Evolutionary conservation across 371 early-diverging fungal species (phyloP), one percentile per base, ranked within the genome.

Genomic region (Mortierella sp.): DNA sequence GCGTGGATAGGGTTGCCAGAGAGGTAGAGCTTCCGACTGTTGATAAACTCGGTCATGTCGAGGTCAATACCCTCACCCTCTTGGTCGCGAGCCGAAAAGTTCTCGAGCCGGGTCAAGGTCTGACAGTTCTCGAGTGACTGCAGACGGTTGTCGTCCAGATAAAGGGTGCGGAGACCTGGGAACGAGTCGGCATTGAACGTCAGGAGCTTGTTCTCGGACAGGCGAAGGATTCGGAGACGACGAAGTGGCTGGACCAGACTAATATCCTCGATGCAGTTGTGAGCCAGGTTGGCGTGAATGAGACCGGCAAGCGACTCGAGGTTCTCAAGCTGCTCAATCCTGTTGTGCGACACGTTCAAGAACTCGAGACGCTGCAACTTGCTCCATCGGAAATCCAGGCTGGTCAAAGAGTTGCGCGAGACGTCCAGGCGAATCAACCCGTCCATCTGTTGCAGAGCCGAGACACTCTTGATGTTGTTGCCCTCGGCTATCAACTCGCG

Each of bases 21-120:
- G 16, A 90, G 77, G 74, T 90, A 91, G 2, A 90, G 74, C 50
- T 90, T 91, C 22, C 89, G 85, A 40, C 85, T 74, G 26, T 87
- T 86, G 39, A 88, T 85, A 64, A 91, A 81, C 37, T 88, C 85
- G 2, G 79, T 84, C 73, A 90, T 64, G n/a, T 86, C 87, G 13
- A 87, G 78, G 34, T 86, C 86, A 19, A 90, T 90, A 39, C 75
- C 80, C 34, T 87, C 85, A 2, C 87, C 86, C 4, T 89, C 90
- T 76, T 91, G 91, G 64, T 90, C 90, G 47, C 91, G 84, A 4
- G 88, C 53, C 0, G 91, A 91, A 39, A 91, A 89, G 44, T 86
- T 88, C 45, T 86, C 87, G 40, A 91, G 67, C 0, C 86, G 82
- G 13, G 86, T 70, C 47, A 86, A 70, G 10, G 77, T 82, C 7